Evolutionary conservation across 1,284 basidiomycete species (phyloP).

Genomic region (Mycena citricolor): DNA sequence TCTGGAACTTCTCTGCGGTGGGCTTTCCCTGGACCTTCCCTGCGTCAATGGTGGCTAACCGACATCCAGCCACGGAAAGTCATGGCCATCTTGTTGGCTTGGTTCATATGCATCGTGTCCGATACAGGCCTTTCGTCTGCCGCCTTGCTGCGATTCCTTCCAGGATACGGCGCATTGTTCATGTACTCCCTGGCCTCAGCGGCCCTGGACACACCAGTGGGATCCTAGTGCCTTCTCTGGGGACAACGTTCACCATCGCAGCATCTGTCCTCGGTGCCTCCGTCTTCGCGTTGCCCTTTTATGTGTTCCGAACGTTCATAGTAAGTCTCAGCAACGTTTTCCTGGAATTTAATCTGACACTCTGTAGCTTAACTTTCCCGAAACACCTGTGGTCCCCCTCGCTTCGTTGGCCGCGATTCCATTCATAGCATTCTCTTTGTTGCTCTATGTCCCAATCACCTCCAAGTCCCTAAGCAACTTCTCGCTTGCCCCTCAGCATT

Average conservation of each 20-base stretch:
- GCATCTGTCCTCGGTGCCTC: slow-evolving; percentile 62
- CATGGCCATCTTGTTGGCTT: slow-evolving; percentile 43
- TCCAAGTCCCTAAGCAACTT: slow-evolving; percentile 45
- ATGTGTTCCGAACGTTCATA: slow-evolving; percentile 54
- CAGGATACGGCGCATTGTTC: slow-evolving; percentile 64
- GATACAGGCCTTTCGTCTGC: slow-evolving; percentile 52
- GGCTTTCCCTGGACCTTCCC: slow-evolving; percentile 24
- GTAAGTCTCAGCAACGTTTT: slow-evolving; percentile 39
- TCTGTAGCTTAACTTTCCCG: slow-evolving; percentile 37
- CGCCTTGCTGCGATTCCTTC: slow-evolving; percentile 46
- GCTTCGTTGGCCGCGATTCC: slow-evolving; percentile 57
- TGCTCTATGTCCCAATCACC: slow-evolving; percentile 59
- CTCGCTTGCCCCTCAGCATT: slow-evolving; percentile 50
- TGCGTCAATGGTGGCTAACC: slow-evolving; percentile 7
- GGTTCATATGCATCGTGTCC: slow-evolving; percentile 49
- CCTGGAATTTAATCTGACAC: slow-evolving; percentile 17
- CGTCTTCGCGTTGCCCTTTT: slow-evolving; percentile 60
- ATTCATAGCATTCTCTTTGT: slow-evolving; percentile 53
- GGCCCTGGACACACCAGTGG: slow-evolving; percentile 62
- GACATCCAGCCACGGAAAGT: slow-evolving; percentile 51
- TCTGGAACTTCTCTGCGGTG: slow-evolving; percentile 50
- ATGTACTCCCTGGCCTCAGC: slow-evolving; percentile 58
- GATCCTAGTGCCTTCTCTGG: slow-evolving; percentile 56
- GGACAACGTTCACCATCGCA: slow-evolving; percentile 50
- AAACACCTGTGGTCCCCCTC: slow-evolving; percentile 47